Base-by-base conservation (phyloP, 768 basidiomycete species). In the Amanita polypyramis region DNA sequence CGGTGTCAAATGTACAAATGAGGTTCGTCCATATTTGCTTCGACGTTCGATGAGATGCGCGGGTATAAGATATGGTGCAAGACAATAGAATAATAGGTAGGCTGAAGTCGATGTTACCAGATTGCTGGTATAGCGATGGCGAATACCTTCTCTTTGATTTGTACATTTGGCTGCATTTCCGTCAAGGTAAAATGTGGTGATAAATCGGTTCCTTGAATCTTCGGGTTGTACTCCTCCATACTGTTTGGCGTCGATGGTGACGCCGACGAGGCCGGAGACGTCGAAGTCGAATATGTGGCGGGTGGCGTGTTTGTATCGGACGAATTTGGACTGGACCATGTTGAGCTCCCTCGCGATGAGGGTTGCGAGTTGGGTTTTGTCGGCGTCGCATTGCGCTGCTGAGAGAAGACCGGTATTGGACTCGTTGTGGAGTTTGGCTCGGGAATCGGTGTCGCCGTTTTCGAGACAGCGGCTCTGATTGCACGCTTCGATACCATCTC, bases 401-500 rank as follows among this genome's bases (percentile, higher is more conserved):
- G 62, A 42, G 62, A 65, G 52, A 75, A 76, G 17, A 64, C 62
- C 1, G 75, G 75, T 14, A 76, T 73, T 1, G 74, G 71, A 47
- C 70, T 72, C 1, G 72, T 69, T 0, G 72, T 68, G 21, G 65
- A 60, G 27, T 64, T 63, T 14, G 70, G 68, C 52, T 70, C 67
- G 17, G 72, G 66, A 38, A 70, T 59, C 5, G 73, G 67, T 0
- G 70, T 70, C 9, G 65, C 62, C 0, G 72, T 59, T 2, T 65
- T 57, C 0, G 70, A 67, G 0, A 62, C 60, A 7, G 68, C 69
- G 15, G 70, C 71, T 49, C 65, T 66, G 6, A 72, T 71, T 0
- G 77, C 77, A 21, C 77, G 72, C 59, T 79, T 79, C 51, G 80
- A 82, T 0, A 79, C 77, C 55, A 79, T 73, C 0, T 76, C 70